Percentiles rank a stretch among this genome's conserved stretches.
phyloP scores from a whole-genome alignment of 495 filamentous ascomycete species.

The Xylaria venustula region DNA sequence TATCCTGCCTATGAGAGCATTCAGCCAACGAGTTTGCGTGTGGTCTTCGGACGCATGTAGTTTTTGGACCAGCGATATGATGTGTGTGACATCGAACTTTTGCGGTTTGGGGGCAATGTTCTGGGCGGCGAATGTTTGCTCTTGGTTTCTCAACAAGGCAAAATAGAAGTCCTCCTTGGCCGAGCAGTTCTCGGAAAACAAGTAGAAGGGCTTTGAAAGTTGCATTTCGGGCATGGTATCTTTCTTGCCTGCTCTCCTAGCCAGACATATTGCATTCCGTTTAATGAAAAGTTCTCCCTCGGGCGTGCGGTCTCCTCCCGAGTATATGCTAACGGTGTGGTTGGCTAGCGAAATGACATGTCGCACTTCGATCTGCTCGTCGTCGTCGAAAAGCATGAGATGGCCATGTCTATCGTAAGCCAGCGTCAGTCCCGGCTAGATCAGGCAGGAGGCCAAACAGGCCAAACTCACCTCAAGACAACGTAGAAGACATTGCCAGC shows the following conservation, averaged over 20 bases:
- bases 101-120: slow-evolving; percentile 67
- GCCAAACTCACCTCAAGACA: slow-evolving; percentile 66
- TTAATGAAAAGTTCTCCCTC: slow-evolving; percentile 96
- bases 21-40: slow-evolving; percentile 89
- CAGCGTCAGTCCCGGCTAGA: not conserved
- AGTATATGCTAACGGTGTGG: slow-evolving; percentile 82
- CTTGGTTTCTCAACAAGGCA: slow-evolving; percentile 81
- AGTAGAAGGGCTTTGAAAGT: slow-evolving; percentile 75
- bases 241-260: slow-evolving; percentile 61
- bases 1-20: slow-evolving; percentile 81
- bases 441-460: not conserved
- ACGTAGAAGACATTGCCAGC: slow-evolving; percentile 93
- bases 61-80: slow-evolving; percentile 81
- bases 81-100: slow-evolving; percentile 77
- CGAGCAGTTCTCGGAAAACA: slow-evolving; percentile 91
- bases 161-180: slow-evolving; percentile 99
- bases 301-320: slow-evolving; percentile 74
- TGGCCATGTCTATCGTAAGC: slow-evolving; percentile 72
- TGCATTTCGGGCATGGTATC: slow-evolving; percentile 53
- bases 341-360: slow-evolving; percentile 91
- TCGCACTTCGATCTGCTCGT: slow-evolving; percentile 84
- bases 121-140: slow-evolving; percentile 56
- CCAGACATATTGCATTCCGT: slow-evolving; percentile 87
- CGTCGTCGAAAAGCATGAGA: slow-evolving; percentile 95
- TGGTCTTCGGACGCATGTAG: slow-evolving; percentile 92